These are phyloP conservation scores for Globisporangium solare DNA, from an alignment of 352 stramenopile genomes.

Conservation along the genomic window DNA sequence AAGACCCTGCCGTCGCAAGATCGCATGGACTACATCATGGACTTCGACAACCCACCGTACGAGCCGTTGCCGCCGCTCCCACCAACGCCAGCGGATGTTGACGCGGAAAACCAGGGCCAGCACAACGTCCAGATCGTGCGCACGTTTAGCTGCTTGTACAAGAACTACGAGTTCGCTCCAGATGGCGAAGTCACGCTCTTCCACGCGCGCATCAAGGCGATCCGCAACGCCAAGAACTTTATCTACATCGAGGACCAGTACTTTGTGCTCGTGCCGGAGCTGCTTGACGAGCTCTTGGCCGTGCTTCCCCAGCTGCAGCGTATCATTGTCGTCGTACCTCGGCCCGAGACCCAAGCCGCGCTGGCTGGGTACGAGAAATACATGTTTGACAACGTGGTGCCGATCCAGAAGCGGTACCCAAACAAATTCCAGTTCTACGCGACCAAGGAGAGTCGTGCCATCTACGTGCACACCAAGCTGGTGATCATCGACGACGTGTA, in stretches of 20 bases:
- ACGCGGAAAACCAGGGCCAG: background rate
- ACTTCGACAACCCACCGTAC: constrained; percentile 42
- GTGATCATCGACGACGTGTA: constrained; percentile 66
- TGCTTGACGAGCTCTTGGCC: constrained; percentile 38
- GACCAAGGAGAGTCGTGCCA: constrained; percentile 20
- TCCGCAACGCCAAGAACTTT: constrained; percentile 50
- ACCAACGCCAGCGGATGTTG: constrained; percentile 8
- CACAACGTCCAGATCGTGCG: constrained; percentile 52
- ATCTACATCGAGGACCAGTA: constrained; percentile 74
- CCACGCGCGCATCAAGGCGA: constrained; percentile 42
- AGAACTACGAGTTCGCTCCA: constrained; percentile 50
- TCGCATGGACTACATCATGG: constrained; percentile 26
- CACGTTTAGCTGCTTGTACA: constrained; percentile 53
- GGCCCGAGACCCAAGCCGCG: constrained; percentile 20
- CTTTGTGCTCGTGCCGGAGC: constrained; percentile 41
- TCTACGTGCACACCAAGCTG: constrained; percentile 55
- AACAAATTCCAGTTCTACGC: constrained; percentile 50
- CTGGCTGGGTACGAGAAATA: constrained; percentile 49
- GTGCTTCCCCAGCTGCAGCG: constrained; percentile 37
- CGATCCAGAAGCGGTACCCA: constrained; percentile 32
- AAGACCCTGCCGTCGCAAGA: constrained; percentile 21
- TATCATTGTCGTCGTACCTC: constrained; percentile 42
- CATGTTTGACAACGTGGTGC: constrained; percentile 48
- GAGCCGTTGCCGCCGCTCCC: constrained; percentile 13
- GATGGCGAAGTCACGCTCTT: constrained; percentile 45